Evolutionary conservation across 106 monocot species (phyloP), one percentile per base, ranked within the genome.

Genomic region (Allium cepa): DNA sequence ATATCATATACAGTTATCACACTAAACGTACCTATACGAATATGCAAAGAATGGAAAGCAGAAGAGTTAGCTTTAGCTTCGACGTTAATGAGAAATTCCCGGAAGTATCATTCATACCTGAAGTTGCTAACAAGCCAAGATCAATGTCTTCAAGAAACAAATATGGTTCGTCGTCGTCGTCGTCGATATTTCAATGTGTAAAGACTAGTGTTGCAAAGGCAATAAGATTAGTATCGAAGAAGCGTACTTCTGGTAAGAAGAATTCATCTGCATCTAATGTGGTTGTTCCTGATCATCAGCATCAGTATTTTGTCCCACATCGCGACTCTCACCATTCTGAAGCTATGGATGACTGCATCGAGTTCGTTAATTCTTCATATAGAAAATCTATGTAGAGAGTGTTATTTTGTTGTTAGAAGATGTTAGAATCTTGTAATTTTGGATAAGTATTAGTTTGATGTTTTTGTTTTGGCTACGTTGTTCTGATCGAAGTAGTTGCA

Each of bases 261-360:
- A 17, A 15, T 17, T 66, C 73, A 27, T 56, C 65, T 10, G 36
- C 36, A 36, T 36, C 36, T 36, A 66, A 63, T 26, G 11, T 58
- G 66, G 26, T 52, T 7, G 63, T 64, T 49, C 68, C 76, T 50
- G 36, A 36, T 36, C 36, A 36, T 36, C 64, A 45, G 53, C 22
- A 72, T 55, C 17, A 45, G 53, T 26, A 72, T 46, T 63, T 68
- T 14, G 49, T 55, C 53, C 62, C 72, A 12, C 69, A 66, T 0
- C n/a, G 48, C 11, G 81, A 81, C 13, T 56, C 76, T 9, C 75
- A 76, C 64, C 59, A 66, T 56, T 67, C 57, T n/a, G 72, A 81
- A 58, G 76, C 81, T 49, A 17, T 81, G 28, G 81, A 81, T 27
- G 76, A 81, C 69, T 76, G 81, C 69, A 81, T 81, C 10, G 71